Base-by-base conservation (phyloP, 83 land plant species). In the Isoetes engelmannii region DNA sequence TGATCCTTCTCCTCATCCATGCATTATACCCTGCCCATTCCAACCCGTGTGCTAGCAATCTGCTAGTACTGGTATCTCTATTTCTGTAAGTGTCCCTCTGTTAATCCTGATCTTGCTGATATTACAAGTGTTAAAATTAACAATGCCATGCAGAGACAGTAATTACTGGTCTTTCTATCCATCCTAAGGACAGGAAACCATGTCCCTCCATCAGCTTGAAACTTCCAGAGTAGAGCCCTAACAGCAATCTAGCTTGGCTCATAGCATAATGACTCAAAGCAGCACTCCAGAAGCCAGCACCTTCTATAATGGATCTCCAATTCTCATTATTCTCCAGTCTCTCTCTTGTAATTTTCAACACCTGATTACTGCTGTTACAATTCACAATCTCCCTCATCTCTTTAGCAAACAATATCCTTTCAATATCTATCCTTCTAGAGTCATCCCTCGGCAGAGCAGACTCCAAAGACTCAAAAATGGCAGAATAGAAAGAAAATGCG, bases 301-400 rank as follows among this genome's bases (percentile, higher is more conserved):
- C 54, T n/a, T 51, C 54, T n/a, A 51, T 12, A 51, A 51, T 51
- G 12, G 54, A 51, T 51, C 54, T 51, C 54, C 54, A 51, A 51
- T 51, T 51, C 54, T 51, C 54, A 51, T 12, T 51, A 15, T n/a
- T 51, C 15, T 51, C 54, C 54, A 0, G 12, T 51, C 54, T 51
- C 15, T n/a, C 54, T n/a, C 3, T 10, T 28, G 37, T 28, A 0
- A 2, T 28, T 28, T 28, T 28, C 37, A 28, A 28, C 37, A 28
- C 37, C 54, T n/a, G 12, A 12, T 51, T 10, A 12, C n/a, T n/a
- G n/a, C 54, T n/a, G 15, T 51, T n/a, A 51, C 15, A 0, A 12
- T 10, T 51, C 54, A 51, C 54, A 10, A 51, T 51, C n/a, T n/a
- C 15, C 54, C 15, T 51, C 12, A 51, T 51, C 15, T 51, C 54